Percentiles rank a stretch among this genome's conserved stretches.
Evolutionary conservation across 805 yeast species (phyloP).

Genomic region (Brettanomyces custersianus): DNA sequence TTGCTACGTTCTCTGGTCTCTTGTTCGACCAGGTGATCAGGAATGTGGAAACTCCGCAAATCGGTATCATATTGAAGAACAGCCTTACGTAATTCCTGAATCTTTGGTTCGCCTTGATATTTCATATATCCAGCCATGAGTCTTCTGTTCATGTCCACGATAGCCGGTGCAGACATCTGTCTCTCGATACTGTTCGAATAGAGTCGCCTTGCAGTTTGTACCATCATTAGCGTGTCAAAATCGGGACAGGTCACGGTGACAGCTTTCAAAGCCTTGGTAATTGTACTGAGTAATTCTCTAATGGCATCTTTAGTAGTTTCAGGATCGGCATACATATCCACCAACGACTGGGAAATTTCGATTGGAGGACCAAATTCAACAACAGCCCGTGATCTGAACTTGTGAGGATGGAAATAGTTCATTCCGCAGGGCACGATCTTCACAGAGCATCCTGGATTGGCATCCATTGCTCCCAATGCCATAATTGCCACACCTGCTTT

Average conservation of each 20-base stretch:
- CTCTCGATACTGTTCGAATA: conserved; percentile 70
- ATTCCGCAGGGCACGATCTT: conserved; percentile 94
- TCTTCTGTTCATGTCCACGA: conserved; percentile 87
- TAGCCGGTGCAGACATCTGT: conserved; percentile 67
- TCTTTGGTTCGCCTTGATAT: conserved; percentile 60
- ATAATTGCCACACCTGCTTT: conserved; percentile 97
- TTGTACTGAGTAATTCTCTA: conserved; percentile 55
- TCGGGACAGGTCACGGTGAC: conserved; percentile 88
- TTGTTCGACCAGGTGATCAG: conserved; percentile 52
- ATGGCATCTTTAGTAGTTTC: conserved; percentile 68
- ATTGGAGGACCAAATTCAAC: conserved; percentile 90
- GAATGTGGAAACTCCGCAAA: conserved; percentile 39
- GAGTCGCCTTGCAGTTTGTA: conserved; percentile 86
- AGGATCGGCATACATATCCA: conserved; percentile 49
- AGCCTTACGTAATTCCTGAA: conserved; percentile 49
- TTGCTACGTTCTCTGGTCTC: conserved; percentile 23
- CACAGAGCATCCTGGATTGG: conserved; percentile 66
- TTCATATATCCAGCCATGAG: conserved; percentile 74
- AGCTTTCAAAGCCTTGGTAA: conserved; percentile 66
- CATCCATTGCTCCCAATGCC: conserved; percentile 92
- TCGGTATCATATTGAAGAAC: conserved; percentile 64
- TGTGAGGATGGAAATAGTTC: conserved; percentile 95
- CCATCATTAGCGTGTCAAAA: conserved; percentile 79
- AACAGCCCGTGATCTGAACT: conserved; percentile 90
- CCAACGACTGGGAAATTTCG: conserved; percentile 51